phyloP scores from a whole-genome alignment of 768 basidiomycete genomes.

The Clitopilus passeckerianus region DNA sequence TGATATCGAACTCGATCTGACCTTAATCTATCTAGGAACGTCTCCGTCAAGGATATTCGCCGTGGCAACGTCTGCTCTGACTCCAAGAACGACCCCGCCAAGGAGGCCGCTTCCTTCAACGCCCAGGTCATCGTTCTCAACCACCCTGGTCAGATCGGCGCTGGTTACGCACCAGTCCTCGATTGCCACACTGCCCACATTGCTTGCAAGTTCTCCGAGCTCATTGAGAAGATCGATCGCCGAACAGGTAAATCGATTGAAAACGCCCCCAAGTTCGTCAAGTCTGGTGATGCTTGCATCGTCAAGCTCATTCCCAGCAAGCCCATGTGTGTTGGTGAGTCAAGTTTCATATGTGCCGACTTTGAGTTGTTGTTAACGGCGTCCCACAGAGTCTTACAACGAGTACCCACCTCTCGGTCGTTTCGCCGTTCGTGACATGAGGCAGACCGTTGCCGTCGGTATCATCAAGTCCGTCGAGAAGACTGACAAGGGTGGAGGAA shows the following conservation, averaged over 20 bases:
- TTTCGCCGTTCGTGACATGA: conserved; percentile 99
- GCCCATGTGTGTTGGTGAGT: conserved; percentile 61
- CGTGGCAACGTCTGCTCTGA: conserved; percentile 99
- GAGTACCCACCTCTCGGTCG: conserved; percentile 99
- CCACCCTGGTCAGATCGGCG: conserved; percentile 99
- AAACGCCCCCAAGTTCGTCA: conserved; percentile 91
- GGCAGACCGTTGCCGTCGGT: conserved; percentile 98
- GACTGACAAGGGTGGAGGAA: conserved; percentile 84
- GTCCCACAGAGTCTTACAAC: conserved; percentile 69
- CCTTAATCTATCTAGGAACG: conserved; percentile 60
- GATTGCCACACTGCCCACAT: conserved; percentile 99
- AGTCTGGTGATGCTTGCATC: conserved; percentile 99
- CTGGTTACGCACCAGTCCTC: conserved; percentile 97
- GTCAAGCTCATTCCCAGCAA: conserved; percentile 96
- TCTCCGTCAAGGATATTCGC: conserved; percentile 99
- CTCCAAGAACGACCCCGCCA: conserved; percentile 99
- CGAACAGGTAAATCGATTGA: conserved; percentile 95
- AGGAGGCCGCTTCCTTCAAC: conserved; percentile 98
- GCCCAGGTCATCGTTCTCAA: conserved; percentile 99
- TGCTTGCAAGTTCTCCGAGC: conserved; percentile 98
- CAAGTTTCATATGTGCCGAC: not conserved
- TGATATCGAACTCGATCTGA: too few relatives aligned
- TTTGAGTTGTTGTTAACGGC: not conserved
- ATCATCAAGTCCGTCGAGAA: conserved; percentile 98
- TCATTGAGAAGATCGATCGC: conserved; percentile 99